Evolutionary conservation across 768 basidiomycete species (phyloP), one percentile per base, ranked within the genome.

Genomic region (Calocybe cyanea): DNA sequence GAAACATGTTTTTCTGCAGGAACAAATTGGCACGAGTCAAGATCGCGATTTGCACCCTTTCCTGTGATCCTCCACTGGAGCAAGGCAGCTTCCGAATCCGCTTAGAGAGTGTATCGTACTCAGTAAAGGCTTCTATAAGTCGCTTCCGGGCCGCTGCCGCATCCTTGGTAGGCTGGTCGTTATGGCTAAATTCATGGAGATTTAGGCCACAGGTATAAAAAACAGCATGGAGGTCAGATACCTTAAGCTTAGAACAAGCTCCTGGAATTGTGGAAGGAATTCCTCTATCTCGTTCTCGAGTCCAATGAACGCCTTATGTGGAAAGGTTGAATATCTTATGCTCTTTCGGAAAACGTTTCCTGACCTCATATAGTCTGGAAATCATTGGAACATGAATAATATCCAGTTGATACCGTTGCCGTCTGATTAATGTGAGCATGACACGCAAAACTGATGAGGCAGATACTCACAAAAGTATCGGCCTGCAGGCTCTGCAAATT

Each of bases 201-300:
- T 42, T 23, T 15, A 25, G 28, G 14, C 19, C n/a, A 28, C 25
- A 28, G 25, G 25, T 5, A 28, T 6, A 28, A 28, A 5, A 28
- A 6, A 7, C 21, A 3, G 9, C 18, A 32, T 17, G 24, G 6
- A 19, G 48, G 23, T 7, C 23, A 59, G 71, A 46, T 46, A 89
- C 87, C 69, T 85, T 28, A 94, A 70, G 8, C 74, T 78, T 33
- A 87, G 61, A 21, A 96, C 63, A 19, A 93, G 72, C 57, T 95
- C 92, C 55, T 95, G 91, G 60, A 95, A 94, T 51, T 85, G 81
- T 2, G 92, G 92, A 3, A 98, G 73, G 2, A 80, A 68, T 24
- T 85, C 86, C 59, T 92, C 88, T n/a, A 98, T 93, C 54, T 97
- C 93, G 43, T 78, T 76, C 67, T 99, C 93, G 7, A 96, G 67